Conservation (phyloP, 2,329 filamentous ascomycete genomes). For the Fusarium veterinarium region DNA sequence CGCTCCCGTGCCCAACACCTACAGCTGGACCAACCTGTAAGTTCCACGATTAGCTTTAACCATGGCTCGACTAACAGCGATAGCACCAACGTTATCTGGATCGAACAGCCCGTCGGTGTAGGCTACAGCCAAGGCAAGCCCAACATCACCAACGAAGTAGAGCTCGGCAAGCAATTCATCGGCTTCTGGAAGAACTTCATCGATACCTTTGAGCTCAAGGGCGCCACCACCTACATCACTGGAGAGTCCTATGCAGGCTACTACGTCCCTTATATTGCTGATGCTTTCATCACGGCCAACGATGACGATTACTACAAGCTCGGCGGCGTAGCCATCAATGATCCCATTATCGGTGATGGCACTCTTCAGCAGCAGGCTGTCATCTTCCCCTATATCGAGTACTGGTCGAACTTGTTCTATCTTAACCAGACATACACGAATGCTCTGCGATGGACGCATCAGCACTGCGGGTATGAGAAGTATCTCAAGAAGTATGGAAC, state of each 20-base stretch:
- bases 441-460: constrained; percentile 62
- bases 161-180: constrained; percentile 77
- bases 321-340: constrained; percentile 77
- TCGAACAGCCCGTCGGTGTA: constrained; percentile 75
- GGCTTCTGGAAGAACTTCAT: constrained; percentile 85
- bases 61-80: accelerated
- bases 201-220: constrained; percentile 74
- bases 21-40: constrained; percentile 76
- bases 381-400: constrained; percentile 69
- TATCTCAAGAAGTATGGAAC: constrained; percentile 71
- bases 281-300: constrained; percentile 75
- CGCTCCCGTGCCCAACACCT: constrained; percentile 72
- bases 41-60: accelerated
- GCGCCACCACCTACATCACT: constrained; percentile 77
- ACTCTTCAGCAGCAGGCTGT: constrained; percentile 59
- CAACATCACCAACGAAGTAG: constrained; percentile 73
- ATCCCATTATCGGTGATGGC: constrained; percentile 71
- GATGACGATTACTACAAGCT: constrained; percentile 76
- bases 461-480: constrained; percentile 70
- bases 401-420: constrained; percentile 69
- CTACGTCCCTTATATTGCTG: constrained; percentile 78
- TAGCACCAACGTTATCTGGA: constrained; percentile 78
- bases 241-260: constrained; percentile 77
- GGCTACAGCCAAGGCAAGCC: constrained; percentile 75
- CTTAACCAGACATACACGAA: constrained; percentile 70